Conservation (phyloP, 345 rosid species). For the Brassica carinata region DNA sequence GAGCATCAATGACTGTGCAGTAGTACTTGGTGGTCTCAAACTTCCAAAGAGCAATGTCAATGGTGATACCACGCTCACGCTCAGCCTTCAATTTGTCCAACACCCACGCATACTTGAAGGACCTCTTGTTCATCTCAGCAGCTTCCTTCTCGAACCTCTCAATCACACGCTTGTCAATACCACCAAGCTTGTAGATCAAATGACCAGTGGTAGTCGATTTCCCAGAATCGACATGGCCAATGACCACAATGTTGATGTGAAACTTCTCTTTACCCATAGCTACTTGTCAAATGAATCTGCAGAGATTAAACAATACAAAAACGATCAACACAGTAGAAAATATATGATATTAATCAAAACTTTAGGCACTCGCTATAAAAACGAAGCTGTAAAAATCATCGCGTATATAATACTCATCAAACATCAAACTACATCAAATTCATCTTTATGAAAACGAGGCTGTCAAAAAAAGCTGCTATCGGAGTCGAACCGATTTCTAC, state of each 20-base stretch:
- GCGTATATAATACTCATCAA: no score
- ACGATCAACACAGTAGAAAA: background rate
- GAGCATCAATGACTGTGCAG: constrained; percentile 82
- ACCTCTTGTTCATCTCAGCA: constrained; percentile 88
- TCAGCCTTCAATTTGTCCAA: constrained; percentile 82
- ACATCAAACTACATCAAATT: background rate
- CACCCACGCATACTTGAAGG: constrained; percentile 88
- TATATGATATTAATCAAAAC: background rate
- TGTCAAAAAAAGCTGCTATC: constrained; percentile 18
- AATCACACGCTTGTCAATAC: constrained; percentile 86
- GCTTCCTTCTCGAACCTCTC: constrained; percentile 89
- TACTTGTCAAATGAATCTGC: constrained; percentile 8
- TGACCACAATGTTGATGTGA: constrained; percentile 79
- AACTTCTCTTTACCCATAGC: constrained; percentile 76
- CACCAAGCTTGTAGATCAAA: constrained; percentile 83
- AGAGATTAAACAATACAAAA: background rate
- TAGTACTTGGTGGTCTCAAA: constrained; percentile 76
- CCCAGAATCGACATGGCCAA: constrained; percentile 81
- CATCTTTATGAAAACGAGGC: background rate
- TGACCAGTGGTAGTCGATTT: constrained; percentile 81
- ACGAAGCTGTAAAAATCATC: background rate
- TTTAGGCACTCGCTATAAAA: background rate
- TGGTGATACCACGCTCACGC: constrained; percentile 84
- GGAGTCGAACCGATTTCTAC: constrained; percentile 38
- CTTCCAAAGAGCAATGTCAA: constrained; percentile 76